Conservation (phyloP, 805 yeast species). For the Metschnikowia dekortorum region DNA sequence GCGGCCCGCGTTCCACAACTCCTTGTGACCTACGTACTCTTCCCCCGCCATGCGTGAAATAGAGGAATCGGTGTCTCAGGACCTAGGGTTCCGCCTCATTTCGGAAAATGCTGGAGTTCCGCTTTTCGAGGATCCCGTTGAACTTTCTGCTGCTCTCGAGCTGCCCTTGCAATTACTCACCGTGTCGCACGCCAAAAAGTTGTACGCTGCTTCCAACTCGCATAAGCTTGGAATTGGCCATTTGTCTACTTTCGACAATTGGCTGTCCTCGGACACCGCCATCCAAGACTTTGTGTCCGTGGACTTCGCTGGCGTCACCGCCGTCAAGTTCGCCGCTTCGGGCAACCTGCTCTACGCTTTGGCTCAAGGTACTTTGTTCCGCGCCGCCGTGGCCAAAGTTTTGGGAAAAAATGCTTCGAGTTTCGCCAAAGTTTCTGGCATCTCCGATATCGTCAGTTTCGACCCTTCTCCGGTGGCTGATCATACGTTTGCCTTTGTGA, state of each 20-base stretch:
- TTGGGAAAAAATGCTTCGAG: neutral
- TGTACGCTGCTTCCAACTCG: constrained; percentile 39
- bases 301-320: constrained; percentile 15
- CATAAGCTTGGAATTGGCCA: constrained; percentile 31
- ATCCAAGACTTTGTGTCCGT: constrained; percentile 3
- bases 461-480: constrained; percentile 19
- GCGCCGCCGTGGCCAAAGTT: constrained; percentile 11
- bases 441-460: constrained; percentile 14
- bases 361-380: constrained; percentile 18
- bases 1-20: neutral
- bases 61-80: constrained; percentile 28
- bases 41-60: constrained; percentile 6
- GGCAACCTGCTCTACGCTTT: constrained; percentile 24
- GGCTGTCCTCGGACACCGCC: constrained; percentile 5
- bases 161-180: constrained; percentile 30
- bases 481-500: constrained; percentile 13
- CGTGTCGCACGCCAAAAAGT: constrained; percentile 26
- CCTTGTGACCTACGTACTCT: neutral
- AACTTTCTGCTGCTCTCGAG: constrained; percentile 16
- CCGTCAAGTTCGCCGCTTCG: constrained; percentile 15
- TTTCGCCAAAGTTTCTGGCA: neutral
- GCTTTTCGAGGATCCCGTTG: constrained; percentile 26
- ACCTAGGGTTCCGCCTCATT: constrained; percentile 45
- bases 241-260: constrained; percentile 28
- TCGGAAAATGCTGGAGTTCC: constrained; percentile 26